phyloP scores from a whole-genome alignment of 139 green algal genomes.

The Trebouxia sp. region DNA sequence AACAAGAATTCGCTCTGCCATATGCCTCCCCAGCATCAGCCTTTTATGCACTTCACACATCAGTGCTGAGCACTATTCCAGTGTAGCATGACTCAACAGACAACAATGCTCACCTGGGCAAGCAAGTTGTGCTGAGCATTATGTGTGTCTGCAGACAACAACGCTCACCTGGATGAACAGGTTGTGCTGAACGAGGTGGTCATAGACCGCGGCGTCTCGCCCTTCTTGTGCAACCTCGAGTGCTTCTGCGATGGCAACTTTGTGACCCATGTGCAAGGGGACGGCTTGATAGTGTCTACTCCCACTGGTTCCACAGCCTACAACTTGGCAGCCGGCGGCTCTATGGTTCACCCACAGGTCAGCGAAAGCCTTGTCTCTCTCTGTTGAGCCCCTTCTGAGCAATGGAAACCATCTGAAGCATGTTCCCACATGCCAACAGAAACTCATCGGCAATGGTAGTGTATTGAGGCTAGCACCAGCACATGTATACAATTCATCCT shows the following conservation, averaged over 20 bases:
- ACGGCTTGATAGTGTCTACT: constrained; percentile 90
- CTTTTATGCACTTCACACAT: not conserved
- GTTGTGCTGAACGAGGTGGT: constrained; percentile 87
- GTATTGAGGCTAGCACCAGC: no score
- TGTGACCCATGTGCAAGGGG: constrained; percentile 81
- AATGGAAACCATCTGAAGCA: no score
- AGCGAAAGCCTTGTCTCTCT: no score
- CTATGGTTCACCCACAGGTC: constrained; percentile 76
- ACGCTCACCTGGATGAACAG: constrained; percentile 23
- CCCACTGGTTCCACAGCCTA: constrained; percentile 93
- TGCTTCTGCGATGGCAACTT: constrained; percentile 76
- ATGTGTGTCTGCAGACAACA: constrained; percentile 24
- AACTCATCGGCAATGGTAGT: no score
- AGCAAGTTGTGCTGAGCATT: not conserved
- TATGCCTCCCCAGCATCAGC: not conserved
- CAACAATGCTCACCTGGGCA: not conserved
- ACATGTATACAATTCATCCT: no score
- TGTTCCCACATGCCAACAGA: no score
- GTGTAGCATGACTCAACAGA: not conserved
- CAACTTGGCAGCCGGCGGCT: constrained; percentile 81
- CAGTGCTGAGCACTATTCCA: not conserved
- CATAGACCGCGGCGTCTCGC: constrained; percentile 80
- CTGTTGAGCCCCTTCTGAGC: no score
- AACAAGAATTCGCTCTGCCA: not conserved
- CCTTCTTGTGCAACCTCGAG: constrained; percentile 86